Evolutionary conservation across 2,329 filamentous ascomycete genomes (phyloP).

Genomic region (Aspergillus jensenii): DNA sequence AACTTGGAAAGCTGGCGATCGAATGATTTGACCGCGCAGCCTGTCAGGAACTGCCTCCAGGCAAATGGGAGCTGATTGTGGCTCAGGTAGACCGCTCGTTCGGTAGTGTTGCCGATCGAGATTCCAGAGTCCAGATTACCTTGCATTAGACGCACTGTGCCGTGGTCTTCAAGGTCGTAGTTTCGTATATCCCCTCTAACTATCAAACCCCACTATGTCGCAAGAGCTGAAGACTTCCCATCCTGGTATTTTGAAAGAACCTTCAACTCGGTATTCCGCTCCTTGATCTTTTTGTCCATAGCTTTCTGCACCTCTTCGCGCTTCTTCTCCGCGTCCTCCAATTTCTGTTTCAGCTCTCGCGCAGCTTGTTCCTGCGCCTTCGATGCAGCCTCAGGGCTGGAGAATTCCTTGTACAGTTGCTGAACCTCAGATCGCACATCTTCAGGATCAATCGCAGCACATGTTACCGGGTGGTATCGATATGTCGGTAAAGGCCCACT

Average conservation of each 20-base stretch:
- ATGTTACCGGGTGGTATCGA: slow-evolving; percentile 41
- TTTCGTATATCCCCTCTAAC: background rate
- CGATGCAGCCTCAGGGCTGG: slow-evolving; percentile 34
- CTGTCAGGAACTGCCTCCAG: background rate
- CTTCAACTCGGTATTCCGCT: slow-evolving; percentile 43
- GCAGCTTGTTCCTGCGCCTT: slow-evolving; percentile 40
- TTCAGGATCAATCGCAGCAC: slow-evolving; percentile 31
- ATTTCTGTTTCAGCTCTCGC: slow-evolving; percentile 37
- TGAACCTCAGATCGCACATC: slow-evolving; percentile 33
- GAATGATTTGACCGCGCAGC: background rate
- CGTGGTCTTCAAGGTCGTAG: background rate
- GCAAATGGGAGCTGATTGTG: background rate
- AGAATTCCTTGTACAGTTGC: slow-evolving; percentile 37
- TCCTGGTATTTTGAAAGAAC: slow-evolving; percentile 44
- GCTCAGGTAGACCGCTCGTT: background rate
- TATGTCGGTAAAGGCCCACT: slow-evolving; percentile 32
- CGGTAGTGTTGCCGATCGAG: background rate
- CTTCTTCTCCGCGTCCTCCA: slow-evolving; percentile 39
- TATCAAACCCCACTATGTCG: slow-evolving; percentile 8
- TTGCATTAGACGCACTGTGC: background rate
- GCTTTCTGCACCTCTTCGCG: slow-evolving; percentile 39
- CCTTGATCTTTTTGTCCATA: slow-evolving; percentile 45
- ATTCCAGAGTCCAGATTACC: background rate
- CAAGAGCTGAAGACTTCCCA: slow-evolving; percentile 33
- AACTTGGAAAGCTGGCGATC: background rate